Evolutionary conservation across 805 yeast genomes (phyloP).

Genomic region (Yarrowia divulgata): DNA sequence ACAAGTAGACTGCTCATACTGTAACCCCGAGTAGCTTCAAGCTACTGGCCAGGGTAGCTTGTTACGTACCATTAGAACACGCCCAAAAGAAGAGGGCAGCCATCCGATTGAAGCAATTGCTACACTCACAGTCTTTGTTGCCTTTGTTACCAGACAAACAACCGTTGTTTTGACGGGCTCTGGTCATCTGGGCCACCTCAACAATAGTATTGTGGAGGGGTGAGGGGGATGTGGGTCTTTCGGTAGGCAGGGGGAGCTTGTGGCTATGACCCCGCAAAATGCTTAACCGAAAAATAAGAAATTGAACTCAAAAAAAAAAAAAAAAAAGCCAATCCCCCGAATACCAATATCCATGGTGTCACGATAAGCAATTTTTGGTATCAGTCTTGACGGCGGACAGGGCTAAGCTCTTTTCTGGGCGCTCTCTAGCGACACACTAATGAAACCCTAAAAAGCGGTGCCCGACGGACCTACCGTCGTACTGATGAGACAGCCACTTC

Average conservation of each 20-base stretch:
- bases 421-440: not conserved
- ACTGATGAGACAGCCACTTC: constrained; percentile 18
- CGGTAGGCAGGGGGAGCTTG: not conserved
- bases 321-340: not conserved
- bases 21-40: not conserved
- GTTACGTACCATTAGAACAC: not conserved
- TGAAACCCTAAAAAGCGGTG: constrained; percentile 1
- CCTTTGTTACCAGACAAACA: not conserved
- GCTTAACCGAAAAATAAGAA: not conserved
- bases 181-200: constrained; percentile 6
- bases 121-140: not conserved
- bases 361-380: not conserved
- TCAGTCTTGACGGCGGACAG: not conserved
- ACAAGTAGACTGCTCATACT: too few relatives aligned
- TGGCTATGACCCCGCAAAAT: constrained; percentile 16
- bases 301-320: not conserved
- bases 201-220: constrained; percentile 16
- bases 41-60: not conserved
- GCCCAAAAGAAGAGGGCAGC: not conserved
- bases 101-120: not conserved
- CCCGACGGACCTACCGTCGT: constrained; percentile 15
- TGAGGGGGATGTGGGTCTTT: constrained; percentile 20
- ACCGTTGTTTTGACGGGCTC: not conserved
- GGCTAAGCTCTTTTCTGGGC: not conserved
- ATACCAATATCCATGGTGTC: not conserved